These are phyloP conservation scores for Auriscalpium microsporum DNA, from an alignment of 768 basidiomycete species.

Conservation along the genomic window DNA sequence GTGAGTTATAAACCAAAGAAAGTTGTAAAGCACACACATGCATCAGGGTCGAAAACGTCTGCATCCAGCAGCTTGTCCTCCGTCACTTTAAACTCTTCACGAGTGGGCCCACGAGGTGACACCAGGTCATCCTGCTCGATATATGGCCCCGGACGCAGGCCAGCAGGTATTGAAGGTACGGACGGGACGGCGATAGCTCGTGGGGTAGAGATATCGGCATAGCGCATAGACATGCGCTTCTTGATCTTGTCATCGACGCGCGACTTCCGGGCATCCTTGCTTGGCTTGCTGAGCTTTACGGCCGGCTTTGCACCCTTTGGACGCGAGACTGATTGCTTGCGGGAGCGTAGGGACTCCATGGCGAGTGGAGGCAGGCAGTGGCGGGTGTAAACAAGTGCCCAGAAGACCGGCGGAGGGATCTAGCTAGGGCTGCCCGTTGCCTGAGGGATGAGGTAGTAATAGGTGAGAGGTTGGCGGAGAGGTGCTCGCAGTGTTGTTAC, in stretches of 20 bases:
- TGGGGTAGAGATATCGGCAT: slow-evolving; percentile 77
- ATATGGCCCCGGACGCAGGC: slow-evolving; percentile 29
- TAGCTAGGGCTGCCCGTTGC: no score
- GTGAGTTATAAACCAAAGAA: not conserved
- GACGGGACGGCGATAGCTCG: slow-evolving; percentile 48
- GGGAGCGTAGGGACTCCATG: slow-evolving; percentile 28
- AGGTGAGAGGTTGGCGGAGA: no score
- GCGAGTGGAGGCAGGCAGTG: not conserved
- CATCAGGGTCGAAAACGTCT: slow-evolving; percentile 81
- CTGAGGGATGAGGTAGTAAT: no score
- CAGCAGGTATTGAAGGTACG: slow-evolving; percentile 48
- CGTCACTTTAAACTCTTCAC: slow-evolving; percentile 52
- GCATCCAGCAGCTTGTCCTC: slow-evolving; percentile 59
- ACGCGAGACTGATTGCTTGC: slow-evolving; percentile 17
- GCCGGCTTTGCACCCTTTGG: slow-evolving; percentile 8
- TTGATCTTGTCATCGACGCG: slow-evolving; percentile 83
- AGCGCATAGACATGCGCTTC: slow-evolving; percentile 93
- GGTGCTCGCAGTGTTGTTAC: no score
- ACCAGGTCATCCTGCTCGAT: slow-evolving; percentile 44
- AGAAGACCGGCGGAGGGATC: no score
- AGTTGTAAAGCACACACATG: slow-evolving; percentile 50
- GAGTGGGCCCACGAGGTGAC: slow-evolving; percentile 27
- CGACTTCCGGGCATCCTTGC: slow-evolving; percentile 30
- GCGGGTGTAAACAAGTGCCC: no score
- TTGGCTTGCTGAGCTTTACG: slow-evolving; percentile 8